These are phyloP conservation scores for Aphanomyces euteiches DNA, from an alignment of 352 stramenopile species.

Conservation along the genomic window DNA sequence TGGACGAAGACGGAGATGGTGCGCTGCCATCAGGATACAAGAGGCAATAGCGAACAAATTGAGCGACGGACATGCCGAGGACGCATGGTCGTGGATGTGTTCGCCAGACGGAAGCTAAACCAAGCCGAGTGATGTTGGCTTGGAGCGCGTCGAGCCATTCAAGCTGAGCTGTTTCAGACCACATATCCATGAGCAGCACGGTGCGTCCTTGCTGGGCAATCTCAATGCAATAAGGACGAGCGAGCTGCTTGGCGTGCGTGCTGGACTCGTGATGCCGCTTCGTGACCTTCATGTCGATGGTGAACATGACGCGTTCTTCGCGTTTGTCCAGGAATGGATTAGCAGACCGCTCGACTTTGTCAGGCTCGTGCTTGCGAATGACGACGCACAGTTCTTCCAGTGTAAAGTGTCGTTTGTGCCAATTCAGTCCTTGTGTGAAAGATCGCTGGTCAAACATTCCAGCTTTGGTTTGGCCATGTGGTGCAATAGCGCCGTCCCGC, in stretches of 20 bases:
- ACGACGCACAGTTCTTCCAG: constrained; percentile 45
- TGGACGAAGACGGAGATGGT: too few relatives aligned
- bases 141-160: constrained; percentile 60
- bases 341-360: constrained; percentile 43
- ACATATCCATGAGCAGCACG: constrained; percentile 59
- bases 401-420: constrained; percentile 60
- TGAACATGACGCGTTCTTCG: constrained; percentile 46
- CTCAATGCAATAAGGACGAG: constrained; percentile 59
- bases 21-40: constrained; percentile 50
- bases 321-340: constrained; percentile 60
- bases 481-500: constrained; percentile 45
- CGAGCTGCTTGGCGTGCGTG: constrained; percentile 51
- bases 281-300: constrained; percentile 40
- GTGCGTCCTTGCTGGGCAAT: constrained; percentile 39
- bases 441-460: constrained; percentile 61
- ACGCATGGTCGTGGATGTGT: constrained; percentile 50
- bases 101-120: constrained; percentile 54
- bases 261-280: constrained; percentile 46
- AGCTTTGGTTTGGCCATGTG: constrained; percentile 36
- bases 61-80: constrained; percentile 45
- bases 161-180: constrained; percentile 48
- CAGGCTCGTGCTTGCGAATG: constrained; percentile 66
- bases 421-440: constrained; percentile 55
- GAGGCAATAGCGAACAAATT: constrained; percentile 60
- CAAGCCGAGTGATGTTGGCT: constrained; percentile 61